Percentiles rank a stretch among this genome's conserved stretches.
These are phyloP conservation scores for Candida morakotiae DNA, from an alignment of 805 yeast species.

Conservation along the genomic window DNA sequence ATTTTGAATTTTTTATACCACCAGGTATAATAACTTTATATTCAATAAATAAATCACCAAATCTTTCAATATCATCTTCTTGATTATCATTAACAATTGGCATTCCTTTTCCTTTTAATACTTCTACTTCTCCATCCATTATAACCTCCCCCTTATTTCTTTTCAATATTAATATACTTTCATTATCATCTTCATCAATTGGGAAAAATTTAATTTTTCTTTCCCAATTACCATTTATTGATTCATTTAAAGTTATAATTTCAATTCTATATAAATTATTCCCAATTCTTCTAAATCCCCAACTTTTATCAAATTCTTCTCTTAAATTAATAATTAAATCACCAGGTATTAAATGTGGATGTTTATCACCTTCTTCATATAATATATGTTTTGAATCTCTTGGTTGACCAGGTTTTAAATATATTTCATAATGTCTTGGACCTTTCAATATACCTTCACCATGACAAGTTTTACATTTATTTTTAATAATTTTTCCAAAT, in stretches of 20 bases:
- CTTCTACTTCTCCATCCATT: conserved; percentile 67
- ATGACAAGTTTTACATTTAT: conserved; percentile 64
- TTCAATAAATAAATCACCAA: conserved; percentile 48
- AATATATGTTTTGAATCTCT: conserved; percentile 55
- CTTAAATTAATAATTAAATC: conserved; percentile 60
- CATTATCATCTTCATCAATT: conserved; percentile 44
- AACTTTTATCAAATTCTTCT: conserved; percentile 53
- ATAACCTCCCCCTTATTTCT: conserved; percentile 45
- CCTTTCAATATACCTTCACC: conserved; percentile 65
- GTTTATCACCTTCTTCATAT: conserved; percentile 77
- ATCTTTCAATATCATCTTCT: conserved; percentile 34
- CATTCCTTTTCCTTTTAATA: conserved; percentile 78
- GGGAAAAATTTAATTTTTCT: conserved; percentile 68
- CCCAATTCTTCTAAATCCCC: conserved; percentile 86
- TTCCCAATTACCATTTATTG: conserved; percentile 77
- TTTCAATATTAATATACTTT: conserved; percentile 43
- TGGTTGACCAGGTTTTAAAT: conserved; percentile 66
- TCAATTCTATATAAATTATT: conserved; percentile 77
- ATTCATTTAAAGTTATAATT: conserved; percentile 65
- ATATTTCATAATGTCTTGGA: conserved; percentile 53
- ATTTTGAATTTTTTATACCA: background rate
- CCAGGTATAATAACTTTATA: conserved; percentile 40
- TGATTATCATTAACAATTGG: conserved; percentile 53
- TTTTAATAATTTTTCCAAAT: conserved; percentile 59
- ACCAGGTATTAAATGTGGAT: conserved; percentile 81